Evolutionary conservation across 441 rosid species (phyloP).

Genomic region (Rhodomyrtus psidioides): DNA sequence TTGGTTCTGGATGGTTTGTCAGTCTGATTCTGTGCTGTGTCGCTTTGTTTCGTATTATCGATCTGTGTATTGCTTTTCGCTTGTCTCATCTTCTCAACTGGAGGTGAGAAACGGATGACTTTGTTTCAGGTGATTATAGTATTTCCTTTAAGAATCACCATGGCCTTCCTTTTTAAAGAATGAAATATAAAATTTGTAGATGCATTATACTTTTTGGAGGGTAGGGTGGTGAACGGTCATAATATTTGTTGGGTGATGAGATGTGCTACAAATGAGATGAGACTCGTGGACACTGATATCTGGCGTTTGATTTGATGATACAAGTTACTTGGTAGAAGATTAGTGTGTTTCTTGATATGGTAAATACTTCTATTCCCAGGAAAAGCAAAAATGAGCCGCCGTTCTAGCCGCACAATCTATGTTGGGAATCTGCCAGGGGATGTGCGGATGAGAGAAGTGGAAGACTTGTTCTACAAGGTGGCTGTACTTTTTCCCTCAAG

Average conservation of each 20-base stretch:
- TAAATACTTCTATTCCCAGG: not conserved
- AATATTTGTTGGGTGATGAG: not conserved
- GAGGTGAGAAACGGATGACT: not conserved
- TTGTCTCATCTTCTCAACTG: not conserved
- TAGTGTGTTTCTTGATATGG: not conserved
- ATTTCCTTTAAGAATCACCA: not conserved
- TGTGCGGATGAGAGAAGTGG: constrained; percentile 68
- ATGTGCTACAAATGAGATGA: not conserved
- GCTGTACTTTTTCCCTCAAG: not conserved
- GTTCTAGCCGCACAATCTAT: constrained; percentile 68
- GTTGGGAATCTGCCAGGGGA: constrained; percentile 91
- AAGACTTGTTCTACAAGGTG: constrained; percentile 89
- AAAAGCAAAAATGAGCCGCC: constrained; percentile 43
- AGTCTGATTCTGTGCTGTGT: not conserved
- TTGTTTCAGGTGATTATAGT: not conserved
- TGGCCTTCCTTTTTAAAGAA: not conserved
- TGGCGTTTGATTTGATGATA: not conserved
- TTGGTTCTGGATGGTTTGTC: not conserved
- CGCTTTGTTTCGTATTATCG: not conserved
- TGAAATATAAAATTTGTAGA: not conserved
- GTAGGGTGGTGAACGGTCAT: not conserved
- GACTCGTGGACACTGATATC: not conserved
- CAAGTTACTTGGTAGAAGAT: not conserved
- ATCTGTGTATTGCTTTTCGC: not conserved
- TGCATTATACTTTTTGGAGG: not conserved